Evolutionary conservation across 2,329 filamentous ascomycete genomes (phyloP), one percentile per base, ranked within the genome.

Genomic region (Tympanopsis confertula): DNA sequence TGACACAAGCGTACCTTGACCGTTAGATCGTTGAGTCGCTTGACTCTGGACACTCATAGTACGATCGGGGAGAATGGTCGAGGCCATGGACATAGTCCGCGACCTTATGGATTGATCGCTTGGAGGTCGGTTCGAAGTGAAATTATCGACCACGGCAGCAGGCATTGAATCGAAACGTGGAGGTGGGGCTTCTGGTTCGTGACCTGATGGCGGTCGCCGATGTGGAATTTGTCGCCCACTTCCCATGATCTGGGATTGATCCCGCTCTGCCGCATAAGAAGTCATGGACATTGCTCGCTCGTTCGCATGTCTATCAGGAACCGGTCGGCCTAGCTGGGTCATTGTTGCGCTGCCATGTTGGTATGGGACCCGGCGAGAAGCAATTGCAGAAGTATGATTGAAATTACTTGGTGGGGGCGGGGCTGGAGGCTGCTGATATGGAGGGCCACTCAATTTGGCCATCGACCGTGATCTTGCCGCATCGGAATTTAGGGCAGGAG

Each of bases 231-330:
- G 65, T 47, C 78, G 65, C 36, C 78, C 78, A 50, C 69, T 78
- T 7, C 15, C 7, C 59, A 74, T 77, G 7, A 76, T 79, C 49
- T 79, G 76, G 7, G 30, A 33, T 47, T 74, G 68, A 18, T 61
- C 67, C 14, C 57, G 58, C 44, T 79, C 74, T 32, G 67, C 56
- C 7, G 68, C 63, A 50, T 78, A 79, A 2, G 74, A 74, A 19
- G 68, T 77, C 68, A 83, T 71, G 22, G 77, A 81, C 78, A 83
- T 82, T 37, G 78, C 73, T 37, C 77, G 66, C 55, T 81, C 76
- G 46, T 74, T 33, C 15, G 10, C 70, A 39, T 74, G 70, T 28
- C 77, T 65, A 48, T 81, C 76, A 2, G 78, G 78, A 15, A 82
- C 75, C 18, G 77, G 64, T 36, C 78, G 66, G 13, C 78, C 78